A percentile compares a stretch with the other conserved stretches of the same genome.
These are phyloP conservation scores for Salix arbutifolia DNA, from an alignment of 345 rosid species.

Conservation along the genomic window DNA sequence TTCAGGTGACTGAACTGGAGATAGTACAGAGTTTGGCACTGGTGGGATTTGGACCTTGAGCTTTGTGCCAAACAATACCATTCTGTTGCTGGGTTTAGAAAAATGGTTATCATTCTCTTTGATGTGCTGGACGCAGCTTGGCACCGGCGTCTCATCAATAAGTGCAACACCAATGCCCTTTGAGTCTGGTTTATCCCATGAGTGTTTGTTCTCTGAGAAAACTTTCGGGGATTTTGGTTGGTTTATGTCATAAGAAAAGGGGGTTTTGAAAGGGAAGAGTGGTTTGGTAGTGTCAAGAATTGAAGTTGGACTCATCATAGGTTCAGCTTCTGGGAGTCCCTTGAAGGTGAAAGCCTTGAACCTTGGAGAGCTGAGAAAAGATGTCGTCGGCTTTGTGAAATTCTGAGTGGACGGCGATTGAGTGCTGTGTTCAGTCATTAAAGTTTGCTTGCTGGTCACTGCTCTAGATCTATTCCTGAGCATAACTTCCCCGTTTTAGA, in stretches of 20 bases:
- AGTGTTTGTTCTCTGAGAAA: slow-evolving; percentile 19
- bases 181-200: slow-evolving; percentile 28
- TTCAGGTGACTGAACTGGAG: slow-evolving; percentile 22
- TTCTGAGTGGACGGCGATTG: slow-evolving; percentile 31
- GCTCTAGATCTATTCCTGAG: slow-evolving; percentile 51
- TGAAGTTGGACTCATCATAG: slow-evolving; percentile 53
- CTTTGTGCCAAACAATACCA: slow-evolving; percentile 50
- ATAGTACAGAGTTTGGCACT: slow-evolving; percentile 3
- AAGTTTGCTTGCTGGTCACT: slow-evolving; percentile 49
- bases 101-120: slow-evolving; percentile 9
- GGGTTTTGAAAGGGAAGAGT: slow-evolving; percentile 37
- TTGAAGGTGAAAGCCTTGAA: slow-evolving; percentile 50
- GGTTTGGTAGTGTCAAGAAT: slow-evolving; percentile 51
- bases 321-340: slow-evolving; percentile 40
- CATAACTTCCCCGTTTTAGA: slow-evolving; percentile 23
- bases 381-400: slow-evolving; percentile 23
- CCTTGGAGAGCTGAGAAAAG: slow-evolving; percentile 49
- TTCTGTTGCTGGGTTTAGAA: slow-evolving; percentile 35
- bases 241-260: slow-evolving; percentile 20
- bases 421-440: slow-evolving; percentile 54
- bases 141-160: slow-evolving; percentile 22
- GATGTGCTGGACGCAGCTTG: slow-evolving; percentile 1
- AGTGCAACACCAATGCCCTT: slow-evolving; percentile 61
- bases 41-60: slow-evolving; percentile 53
- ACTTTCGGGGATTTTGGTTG: slow-evolving; percentile 35